Percentiles rank a stretch among this genome's conserved stretches.
These are phyloP conservation scores for Hepatocystis sp. DNA, from an alignment of 169 alveolate genomes.

Conservation along the genomic window DNA sequence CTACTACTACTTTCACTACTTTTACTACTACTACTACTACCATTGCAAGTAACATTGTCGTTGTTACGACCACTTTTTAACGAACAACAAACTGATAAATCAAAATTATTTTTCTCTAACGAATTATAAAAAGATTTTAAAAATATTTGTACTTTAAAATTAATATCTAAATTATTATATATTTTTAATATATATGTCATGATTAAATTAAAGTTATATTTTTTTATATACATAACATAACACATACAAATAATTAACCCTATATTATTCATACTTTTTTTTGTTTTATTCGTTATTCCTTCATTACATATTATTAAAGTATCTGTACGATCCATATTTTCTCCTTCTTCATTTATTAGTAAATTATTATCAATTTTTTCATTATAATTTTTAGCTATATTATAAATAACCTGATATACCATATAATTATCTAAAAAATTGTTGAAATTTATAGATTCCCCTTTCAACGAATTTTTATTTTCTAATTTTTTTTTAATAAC, in stretches of 20 bases:
- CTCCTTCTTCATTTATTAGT: neutral
- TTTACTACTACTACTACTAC: neutral
- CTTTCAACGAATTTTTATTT: conserved; percentile 11
- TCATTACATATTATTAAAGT: conserved; percentile 54
- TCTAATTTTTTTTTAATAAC: conserved; percentile 5
- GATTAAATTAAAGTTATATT: conserved; percentile 15
- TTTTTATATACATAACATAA: conserved; percentile 51
- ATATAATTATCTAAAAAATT: conserved; percentile 24
- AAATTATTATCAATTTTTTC: neutral
- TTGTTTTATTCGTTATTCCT: conserved; percentile 23
- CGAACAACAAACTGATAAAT: too few species aligned
- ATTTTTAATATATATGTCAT: conserved; percentile 33
- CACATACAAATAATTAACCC: conserved; percentile 72
- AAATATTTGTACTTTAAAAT: conserved; percentile 18
- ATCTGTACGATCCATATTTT: neutral
- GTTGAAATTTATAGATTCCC: conserved; percentile 14
- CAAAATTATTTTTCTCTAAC: conserved; percentile 25
- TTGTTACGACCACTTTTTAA: too few species aligned
- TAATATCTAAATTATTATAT: conserved; percentile 23
- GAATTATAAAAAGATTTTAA: conserved; percentile 19
- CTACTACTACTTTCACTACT: too few species aligned
- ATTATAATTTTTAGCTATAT: conserved; percentile 8
- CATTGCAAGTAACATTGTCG: too few species aligned
- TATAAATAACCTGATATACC: conserved; percentile 21
- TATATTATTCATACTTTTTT: conserved; percentile 30